Evolutionary conservation across 106 monocot genomes (phyloP).

Genomic region (Allium fistulosum): DNA sequence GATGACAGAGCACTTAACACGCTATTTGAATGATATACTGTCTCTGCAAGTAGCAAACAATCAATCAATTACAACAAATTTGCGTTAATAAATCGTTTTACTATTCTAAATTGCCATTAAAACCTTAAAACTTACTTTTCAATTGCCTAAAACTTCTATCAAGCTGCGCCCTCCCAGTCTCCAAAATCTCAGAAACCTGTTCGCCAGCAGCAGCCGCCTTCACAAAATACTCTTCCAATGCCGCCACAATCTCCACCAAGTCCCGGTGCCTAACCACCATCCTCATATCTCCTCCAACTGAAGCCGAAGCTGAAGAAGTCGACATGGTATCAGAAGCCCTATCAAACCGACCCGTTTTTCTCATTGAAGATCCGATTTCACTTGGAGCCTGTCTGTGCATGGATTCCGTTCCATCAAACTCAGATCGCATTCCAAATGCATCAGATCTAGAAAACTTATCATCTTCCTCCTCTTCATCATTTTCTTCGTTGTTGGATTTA

Average conservation of each 20-base stretch:
- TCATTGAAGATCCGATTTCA: slow-evolving; percentile 26
- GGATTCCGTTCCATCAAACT: slow-evolving; percentile 18
- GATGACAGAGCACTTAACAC: slow-evolving; percentile 80
- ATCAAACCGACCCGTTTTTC: slow-evolving; percentile 1
- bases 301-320: background rate
- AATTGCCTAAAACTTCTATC: slow-evolving; percentile 87
- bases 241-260: slow-evolving; percentile 70
- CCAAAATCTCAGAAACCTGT: slow-evolving; percentile 65
- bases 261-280: slow-evolving; percentile 74
- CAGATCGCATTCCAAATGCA: slow-evolving; percentile 33
- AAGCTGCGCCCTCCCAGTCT: slow-evolving; percentile 71
- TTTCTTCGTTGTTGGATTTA: slow-evolving; percentile 24
- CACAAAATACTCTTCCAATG: slow-evolving; percentile 80
- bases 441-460: slow-evolving; percentile 43
- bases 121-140: slow-evolving; percentile 50
- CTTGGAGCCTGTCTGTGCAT: slow-evolving; percentile 19
- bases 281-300: slow-evolving; percentile 22
- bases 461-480: slow-evolving; percentile 18
- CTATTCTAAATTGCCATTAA: background rate
- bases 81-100: too few relatives aligned
- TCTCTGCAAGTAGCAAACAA: slow-evolving; percentile 42
- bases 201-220: slow-evolving; percentile 72
- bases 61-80: slow-evolving; percentile 1
- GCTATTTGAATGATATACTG: slow-evolving; percentile 90
- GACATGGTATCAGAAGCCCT: slow-evolving; percentile 4